Conservation (phyloP, 1,139 yeast genomes). For the Debaryomyces sp. region DNA sequence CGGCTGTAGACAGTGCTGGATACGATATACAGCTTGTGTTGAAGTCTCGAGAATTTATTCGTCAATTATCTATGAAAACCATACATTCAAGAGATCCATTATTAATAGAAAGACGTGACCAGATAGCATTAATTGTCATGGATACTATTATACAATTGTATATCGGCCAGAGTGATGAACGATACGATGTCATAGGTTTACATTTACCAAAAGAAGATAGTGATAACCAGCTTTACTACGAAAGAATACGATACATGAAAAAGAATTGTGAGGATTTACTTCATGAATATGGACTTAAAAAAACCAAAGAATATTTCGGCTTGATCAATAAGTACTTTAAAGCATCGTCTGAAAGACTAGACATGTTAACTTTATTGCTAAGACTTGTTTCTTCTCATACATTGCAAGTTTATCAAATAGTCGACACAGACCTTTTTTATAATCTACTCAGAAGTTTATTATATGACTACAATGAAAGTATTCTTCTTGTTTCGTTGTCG, state of each 20-base stretch:
- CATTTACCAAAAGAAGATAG: constrained; percentile 20
- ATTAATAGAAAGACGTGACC: constrained; percentile 23
- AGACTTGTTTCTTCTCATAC: constrained; percentile 29
- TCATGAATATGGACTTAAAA: constrained; percentile 38
- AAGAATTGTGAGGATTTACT: constrained; percentile 46
- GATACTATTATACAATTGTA: constrained; percentile 33
- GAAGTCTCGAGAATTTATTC: constrained; percentile 45
- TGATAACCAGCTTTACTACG: constrained; percentile 41
- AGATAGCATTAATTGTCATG: constrained; percentile 29
- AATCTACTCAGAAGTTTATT: constrained; percentile 45
- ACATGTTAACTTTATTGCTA: constrained; percentile 36
- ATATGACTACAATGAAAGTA: constrained; percentile 47
- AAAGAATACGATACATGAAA: constrained; percentile 51
- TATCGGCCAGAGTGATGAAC: constrained; percentile 24
- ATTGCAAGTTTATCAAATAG: constrained; percentile 33
- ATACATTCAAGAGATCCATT: constrained; percentile 29
- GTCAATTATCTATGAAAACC: constrained; percentile 29
- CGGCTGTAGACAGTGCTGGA: constrained; percentile 68
- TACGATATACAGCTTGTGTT: constrained; percentile 42
- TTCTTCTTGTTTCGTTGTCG: constrained; percentile 45
- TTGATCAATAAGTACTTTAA: constrained; percentile 36
- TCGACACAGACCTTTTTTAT: constrained; percentile 41
- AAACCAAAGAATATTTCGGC: constrained; percentile 34
- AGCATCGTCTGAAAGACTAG: constrained; percentile 33
- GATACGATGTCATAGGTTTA: constrained; percentile 22